Base-by-base conservation (phyloP, 345 rosid genomes). In the Eucalyptus pauciflora region DNA sequence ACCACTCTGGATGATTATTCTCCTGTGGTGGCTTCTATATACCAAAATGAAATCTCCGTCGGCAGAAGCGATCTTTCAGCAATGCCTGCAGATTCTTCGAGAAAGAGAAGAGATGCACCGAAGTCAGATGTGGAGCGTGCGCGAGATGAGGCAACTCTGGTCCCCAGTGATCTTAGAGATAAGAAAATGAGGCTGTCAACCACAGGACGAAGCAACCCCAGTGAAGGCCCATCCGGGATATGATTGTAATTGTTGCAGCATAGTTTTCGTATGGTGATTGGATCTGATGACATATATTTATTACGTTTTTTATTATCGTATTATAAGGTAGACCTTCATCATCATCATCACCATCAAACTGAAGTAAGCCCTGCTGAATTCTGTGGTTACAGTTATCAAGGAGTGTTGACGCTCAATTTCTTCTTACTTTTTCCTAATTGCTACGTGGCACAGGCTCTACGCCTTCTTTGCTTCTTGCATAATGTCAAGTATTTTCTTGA, bases 1-100 rank as follows among this genome's bases (percentile, higher is more conserved):
- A 88, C 91, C 88, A 89, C 92, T 88, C 87, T 95, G 92, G 94
- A 94, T 52, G 93, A 94, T 86, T 96, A 94, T 92, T 91, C 96
- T 90, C 90, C 95, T 33, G 87, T 94, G 52, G 93, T 97, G 69
- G 90, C 92, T 87, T 90, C 89, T 52, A 90, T 95, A 87, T 95
- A 93, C 87, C 91, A 89, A 90, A 92, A 89, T 86, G 91, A 90
- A 79, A 60, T 27, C n/a, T 60, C 31, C 67, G 13, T 60, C 15
- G 25, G 67, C 67, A 60, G 31, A 60, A 60, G 31, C 31, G 15
- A 60, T 60, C 67, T 27, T 60, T 25, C 67, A 60, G 67, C 8
- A 5, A 27, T 27, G 31, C 67, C 67, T 60, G 15, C 31, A 27
- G 67, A 27, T 60, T 60, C 67, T 60, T 25, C 31, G 7, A 60